Base-by-base conservation (phyloP, 148 eudicot species). In the Polygonum aviculare region DNA sequence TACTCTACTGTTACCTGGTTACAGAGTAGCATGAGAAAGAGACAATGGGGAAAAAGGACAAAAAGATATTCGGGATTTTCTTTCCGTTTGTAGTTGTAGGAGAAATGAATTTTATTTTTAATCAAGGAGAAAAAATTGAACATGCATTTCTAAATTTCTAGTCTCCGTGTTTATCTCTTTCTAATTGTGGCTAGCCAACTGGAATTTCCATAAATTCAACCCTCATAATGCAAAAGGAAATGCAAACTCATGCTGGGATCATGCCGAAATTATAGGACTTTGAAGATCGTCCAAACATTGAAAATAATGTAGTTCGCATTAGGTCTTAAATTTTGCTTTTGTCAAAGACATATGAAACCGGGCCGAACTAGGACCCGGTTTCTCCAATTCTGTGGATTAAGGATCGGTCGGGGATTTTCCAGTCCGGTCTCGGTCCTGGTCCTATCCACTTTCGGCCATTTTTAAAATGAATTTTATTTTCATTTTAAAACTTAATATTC, bases 11-110 rank as follows among this genome's bases (percentile, higher is more conserved):
- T 67, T 67, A 67, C 72, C 72, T 67, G 72, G 19, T 67, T 35
- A 67, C 72, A 67, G 72, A 67, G 72, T 67, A 67, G 72, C 72
- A 67, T 19, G 41, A 67, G 72, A 67, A 38, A 16, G 72, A 67
- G 72, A 67, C 72, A 67, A 67, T 12, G 44, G 44, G 72, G 72
- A 16, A 67, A 67, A 36, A 14, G 72, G 41, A 67, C 72, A 67
- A 67, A 67, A 15, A 18, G 36, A 31, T 67, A 14, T 67, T 67
- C 11, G 72, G 18, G 44, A 31, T 63, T 63, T 22, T 36, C 44
- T 67, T 67, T 67, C 72, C 21, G 36, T 67, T 35, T 26, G 19
- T 38, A 8, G 40, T 12, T 57, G 5, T 38, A 8, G 40, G 44
- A 38, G 72, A 22, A 67, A 10, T 36, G 8, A 16, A 67, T 14